Evolutionary conservation across 768 basidiomycete genomes (phyloP).

Genomic region (Trametes meyenii): DNA sequence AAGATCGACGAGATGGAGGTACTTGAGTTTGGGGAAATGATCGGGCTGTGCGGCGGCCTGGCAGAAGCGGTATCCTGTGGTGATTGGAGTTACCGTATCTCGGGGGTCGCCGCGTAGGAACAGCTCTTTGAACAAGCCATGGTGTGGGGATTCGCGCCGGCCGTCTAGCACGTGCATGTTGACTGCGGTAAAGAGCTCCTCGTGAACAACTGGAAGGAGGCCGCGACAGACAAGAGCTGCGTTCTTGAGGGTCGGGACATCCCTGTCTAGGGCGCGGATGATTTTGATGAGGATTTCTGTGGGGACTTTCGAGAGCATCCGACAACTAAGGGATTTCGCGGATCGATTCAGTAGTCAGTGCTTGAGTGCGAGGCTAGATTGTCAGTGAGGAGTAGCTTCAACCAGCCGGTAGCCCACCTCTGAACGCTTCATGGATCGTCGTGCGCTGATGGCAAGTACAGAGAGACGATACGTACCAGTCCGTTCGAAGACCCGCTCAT

Average conservation of each 20-base stretch:
- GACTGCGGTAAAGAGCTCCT: conserved; percentile 6
- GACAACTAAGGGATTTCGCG: background rate
- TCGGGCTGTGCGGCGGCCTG: background rate
- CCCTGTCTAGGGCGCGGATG: background rate
- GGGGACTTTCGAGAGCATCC: background rate
- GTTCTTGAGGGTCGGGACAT: background rate
- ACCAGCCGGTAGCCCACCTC: too few species aligned
- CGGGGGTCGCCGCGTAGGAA: background rate
- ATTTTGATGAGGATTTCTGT: background rate
- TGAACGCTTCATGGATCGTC: too few species aligned
- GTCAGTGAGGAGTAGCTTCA: too few species aligned
- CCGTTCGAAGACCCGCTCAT: too few species aligned
- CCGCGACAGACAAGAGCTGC: background rate
- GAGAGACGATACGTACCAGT: too few species aligned
- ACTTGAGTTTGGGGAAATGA: background rate
- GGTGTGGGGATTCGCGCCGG: background rate
- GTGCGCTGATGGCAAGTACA: too few species aligned
- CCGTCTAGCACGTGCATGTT: background rate
- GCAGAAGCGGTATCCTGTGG: background rate
- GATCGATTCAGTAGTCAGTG: background rate
- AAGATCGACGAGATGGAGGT: background rate
- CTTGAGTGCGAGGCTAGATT: background rate
- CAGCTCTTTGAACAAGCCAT: background rate
- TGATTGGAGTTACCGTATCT: background rate
- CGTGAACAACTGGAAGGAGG: background rate